These are phyloP conservation scores for Kokia cookei DNA, from an alignment of 441 rosid species.

Conservation along the genomic window DNA sequence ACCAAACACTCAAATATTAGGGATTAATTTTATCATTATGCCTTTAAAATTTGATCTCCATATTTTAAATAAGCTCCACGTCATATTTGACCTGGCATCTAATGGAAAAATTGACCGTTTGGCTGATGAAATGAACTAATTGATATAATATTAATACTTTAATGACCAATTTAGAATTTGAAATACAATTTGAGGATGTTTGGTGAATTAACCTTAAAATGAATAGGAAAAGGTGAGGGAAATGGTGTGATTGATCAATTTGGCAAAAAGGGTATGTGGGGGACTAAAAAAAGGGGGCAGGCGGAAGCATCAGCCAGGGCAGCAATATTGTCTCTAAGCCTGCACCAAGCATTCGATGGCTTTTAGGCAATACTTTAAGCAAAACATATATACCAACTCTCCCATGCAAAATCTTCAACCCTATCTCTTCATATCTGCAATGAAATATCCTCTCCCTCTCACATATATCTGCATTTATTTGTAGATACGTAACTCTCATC, in stretches of 20 bases:
- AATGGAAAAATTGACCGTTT: neutral
- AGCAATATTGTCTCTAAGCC: slow-evolving; percentile 10
- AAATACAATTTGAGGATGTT: neutral
- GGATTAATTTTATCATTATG: too few relatives aligned
- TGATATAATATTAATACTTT: too few relatives aligned
- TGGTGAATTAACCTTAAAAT: neutral
- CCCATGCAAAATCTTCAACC: slow-evolving; percentile 3
- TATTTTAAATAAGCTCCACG: too few relatives aligned
- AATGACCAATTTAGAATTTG: neutral
- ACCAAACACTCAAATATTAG: too few relatives aligned
- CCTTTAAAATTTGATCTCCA: too few relatives aligned
- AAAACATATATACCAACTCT: neutral
- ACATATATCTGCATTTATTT: neutral
- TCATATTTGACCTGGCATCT: too few relatives aligned
- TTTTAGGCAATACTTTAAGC: slow-evolving; percentile 13
- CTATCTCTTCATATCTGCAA: neutral
- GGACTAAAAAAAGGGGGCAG: slow-evolving; percentile 16
- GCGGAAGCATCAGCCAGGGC: slow-evolving; percentile 16
- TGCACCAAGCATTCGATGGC: slow-evolving; percentile 16
- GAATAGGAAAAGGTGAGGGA: neutral
- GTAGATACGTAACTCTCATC: neutral
- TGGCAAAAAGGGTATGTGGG: slow-evolving; percentile 9
- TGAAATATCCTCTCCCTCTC: neutral
- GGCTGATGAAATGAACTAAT: too few relatives aligned
- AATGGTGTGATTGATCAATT: neutral